These are phyloP conservation scores for Lodderomyces oxycetoniae DNA, from an alignment of 1,139 yeast species.

Conservation along the genomic window DNA sequence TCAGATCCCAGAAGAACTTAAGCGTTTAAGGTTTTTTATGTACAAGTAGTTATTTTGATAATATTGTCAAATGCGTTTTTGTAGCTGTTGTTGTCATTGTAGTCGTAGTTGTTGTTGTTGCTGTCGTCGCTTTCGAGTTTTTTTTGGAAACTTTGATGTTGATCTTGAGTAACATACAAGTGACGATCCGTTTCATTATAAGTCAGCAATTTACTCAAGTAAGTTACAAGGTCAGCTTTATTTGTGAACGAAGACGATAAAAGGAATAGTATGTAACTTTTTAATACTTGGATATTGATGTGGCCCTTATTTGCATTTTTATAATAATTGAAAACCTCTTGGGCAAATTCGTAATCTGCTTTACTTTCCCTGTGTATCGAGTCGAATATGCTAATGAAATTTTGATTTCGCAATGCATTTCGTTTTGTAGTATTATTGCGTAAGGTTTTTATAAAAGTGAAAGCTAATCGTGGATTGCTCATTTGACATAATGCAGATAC, in stretches of 20 bases:
- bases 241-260: neutral
- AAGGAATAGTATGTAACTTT: neutral
- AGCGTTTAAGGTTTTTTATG: too few relatives aligned
- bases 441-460: slow-evolving; percentile 20
- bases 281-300: neutral
- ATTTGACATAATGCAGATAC: slow-evolving; percentile 26
- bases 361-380: slow-evolving; percentile 1
- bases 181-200: too few relatives aligned
- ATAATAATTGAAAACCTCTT: slow-evolving; percentile 1
- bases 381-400: slow-evolving; percentile 7
- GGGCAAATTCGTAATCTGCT: neutral
- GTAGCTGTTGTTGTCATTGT: too few relatives aligned
- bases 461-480: slow-evolving; percentile 24
- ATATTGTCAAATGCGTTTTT: too few relatives aligned
- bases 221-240: neutral
- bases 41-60: too few relatives aligned
- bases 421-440: neutral
- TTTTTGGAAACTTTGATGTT: too few relatives aligned
- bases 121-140: too few relatives aligned
- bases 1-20: slow-evolving; percentile 43
- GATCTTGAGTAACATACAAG: too few relatives aligned
- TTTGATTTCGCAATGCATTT: slow-evolving; percentile 8
- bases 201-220: neutral
- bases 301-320: slow-evolving; percentile 2
- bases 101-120: too few relatives aligned